Evolutionary conservation across 2,329 filamentous ascomycete genomes (phyloP).

Genomic region (Penicillium vulpinum): DNA sequence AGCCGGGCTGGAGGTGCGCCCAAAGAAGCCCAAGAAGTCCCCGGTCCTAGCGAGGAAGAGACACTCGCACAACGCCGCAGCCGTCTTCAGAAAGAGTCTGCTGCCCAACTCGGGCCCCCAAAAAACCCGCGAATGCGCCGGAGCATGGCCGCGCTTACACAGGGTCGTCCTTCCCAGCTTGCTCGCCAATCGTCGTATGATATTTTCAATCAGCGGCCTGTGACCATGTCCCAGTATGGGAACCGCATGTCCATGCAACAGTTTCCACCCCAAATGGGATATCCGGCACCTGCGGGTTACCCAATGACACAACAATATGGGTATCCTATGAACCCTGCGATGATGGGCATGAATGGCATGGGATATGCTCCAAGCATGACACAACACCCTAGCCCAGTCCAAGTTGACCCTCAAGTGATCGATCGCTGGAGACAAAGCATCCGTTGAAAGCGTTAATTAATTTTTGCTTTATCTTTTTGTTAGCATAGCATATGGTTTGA

Average conservation of each 20-base stretch:
- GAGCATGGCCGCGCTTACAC: conserved; percentile 53
- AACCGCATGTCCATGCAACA: conserved; percentile 36
- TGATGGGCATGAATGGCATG: conserved; percentile 29
- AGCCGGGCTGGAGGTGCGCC: conserved; percentile 28
- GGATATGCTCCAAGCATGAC: conserved; percentile 31
- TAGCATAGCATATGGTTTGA: conserved; percentile 20
- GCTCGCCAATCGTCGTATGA: conserved; percentile 29
- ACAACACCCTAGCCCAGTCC: conserved; percentile 46
- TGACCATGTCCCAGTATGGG: conserved; percentile 20
- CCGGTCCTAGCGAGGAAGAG: conserved; percentile 39
- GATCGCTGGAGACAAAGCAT: conserved; percentile 59
- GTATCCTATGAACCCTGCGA: conserved; percentile 29
- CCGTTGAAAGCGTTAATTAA: conserved; percentile 16
- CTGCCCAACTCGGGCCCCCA: conserved; percentile 19
- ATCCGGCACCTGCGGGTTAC: conserved; percentile 20
- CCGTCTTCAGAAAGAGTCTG: conserved; percentile 46
- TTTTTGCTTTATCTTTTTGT: conserved; percentile 4
- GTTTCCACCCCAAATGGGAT: conserved; percentile 23
- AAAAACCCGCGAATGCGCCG: conserved; percentile 38
- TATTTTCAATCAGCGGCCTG: conserved; percentile 14
- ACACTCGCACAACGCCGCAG: conserved; percentile 49
- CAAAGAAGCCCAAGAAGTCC: conserved; percentile 20
- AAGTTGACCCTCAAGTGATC: conserved; percentile 53
- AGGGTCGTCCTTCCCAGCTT: conserved; percentile 52
- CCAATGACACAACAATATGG: conserved; percentile 26